Percentiles rank a stretch among this genome's conserved stretches.
Conservation (phyloP, 2,329 filamentous ascomycete genomes). For the Biscogniauxia sp. region DNA sequence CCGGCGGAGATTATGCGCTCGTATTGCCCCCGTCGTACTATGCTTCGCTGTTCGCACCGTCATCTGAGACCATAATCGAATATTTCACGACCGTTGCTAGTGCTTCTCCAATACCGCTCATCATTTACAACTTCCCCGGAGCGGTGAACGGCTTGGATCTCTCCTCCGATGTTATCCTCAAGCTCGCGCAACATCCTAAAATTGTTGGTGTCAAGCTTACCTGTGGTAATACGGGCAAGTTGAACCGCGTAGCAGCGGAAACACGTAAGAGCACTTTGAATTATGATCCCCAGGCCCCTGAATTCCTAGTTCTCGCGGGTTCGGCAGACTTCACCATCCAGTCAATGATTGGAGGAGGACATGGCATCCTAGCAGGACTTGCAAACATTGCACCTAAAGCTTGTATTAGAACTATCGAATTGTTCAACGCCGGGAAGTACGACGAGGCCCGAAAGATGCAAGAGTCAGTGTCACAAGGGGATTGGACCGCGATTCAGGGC, state of each 20-base stretch:
- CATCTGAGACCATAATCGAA: slow-evolving; percentile 58
- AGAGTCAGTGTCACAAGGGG: slow-evolving; percentile 63
- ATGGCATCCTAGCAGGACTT: slow-evolving; percentile 69
- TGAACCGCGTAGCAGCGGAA: slow-evolving; percentile 61
- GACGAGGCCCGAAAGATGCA: slow-evolving; percentile 63
- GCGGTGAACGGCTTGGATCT: slow-evolving; percentile 63
- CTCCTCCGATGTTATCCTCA: slow-evolving; percentile 60
- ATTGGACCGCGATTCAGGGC: slow-evolving; percentile 71
- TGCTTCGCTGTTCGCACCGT: slow-evolving; percentile 60
- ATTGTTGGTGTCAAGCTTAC: slow-evolving; percentile 69
- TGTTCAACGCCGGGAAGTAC: slow-evolving; percentile 57
- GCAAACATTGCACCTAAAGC: slow-evolving; percentile 70
- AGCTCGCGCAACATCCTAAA: slow-evolving; percentile 59
- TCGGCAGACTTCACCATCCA: slow-evolving; percentile 72
- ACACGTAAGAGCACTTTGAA: slow-evolving; percentile 44
- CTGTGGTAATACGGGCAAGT: slow-evolving; percentile 68
- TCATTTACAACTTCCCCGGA: slow-evolving; percentile 70
- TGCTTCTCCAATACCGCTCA: slow-evolving; percentile 60
- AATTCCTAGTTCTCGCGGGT: slow-evolving; percentile 70
- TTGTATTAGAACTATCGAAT: slow-evolving; percentile 59
- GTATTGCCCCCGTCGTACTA: slow-evolving; percentile 78
- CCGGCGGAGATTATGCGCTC: slow-evolving; percentile 73
- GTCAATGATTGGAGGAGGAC: slow-evolving; percentile 64
- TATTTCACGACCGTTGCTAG: slow-evolving; percentile 67
- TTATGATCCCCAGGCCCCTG: slow-evolving; percentile 34